Evolutionary conservation across 1,139 yeast genomes (phyloP), one percentile per base, ranked within the genome.

Genomic region (Scheffersomyces insectosa): DNA sequence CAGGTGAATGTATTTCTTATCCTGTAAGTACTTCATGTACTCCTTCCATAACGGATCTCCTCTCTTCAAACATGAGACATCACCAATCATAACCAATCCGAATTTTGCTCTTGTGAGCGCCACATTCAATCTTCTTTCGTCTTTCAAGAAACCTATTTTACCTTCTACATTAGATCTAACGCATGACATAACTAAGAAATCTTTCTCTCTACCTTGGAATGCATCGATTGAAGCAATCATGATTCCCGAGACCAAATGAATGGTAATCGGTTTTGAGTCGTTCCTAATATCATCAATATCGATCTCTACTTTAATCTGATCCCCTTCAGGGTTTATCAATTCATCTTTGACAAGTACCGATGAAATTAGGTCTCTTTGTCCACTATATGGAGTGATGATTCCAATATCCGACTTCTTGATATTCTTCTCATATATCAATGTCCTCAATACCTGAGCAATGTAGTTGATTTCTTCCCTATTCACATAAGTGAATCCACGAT

Each of bases 191-290:
- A 82, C 64, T 44, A 82, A 70, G 49, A 81, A 79, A 45, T 78
- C 72, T 59, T 79, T 80, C 52, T 82, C 87, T 55, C 85, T 75
- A 28, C 87, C 86, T 59, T 82, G 87, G 68, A 80, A 82, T 0
- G 86, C 85, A 59, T 82, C 86, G 38, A 82, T 77, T 0, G 85
- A 80, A 1, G 89, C 87, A 42, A 84, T 76, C 76, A 82, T 79
- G n/a, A 84, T 76, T 25, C 78, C 85, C 33, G 83, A 79, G 40
- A 84, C 82, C 31, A 77, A 74, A 55, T 83, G 84, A 46, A 84
- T 80, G 3, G 82, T 75, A 25, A 75, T 68, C 1, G 82, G 80
- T 49, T 76, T 77, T 1, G 77, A 66, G 39, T 70, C 79, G 47
- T 71, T 70, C 47, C 68, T 65, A 39, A 78, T 65, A 55, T 80